Percentiles rank a stretch among this genome's conserved stretches.
Evolutionary conservation across 805 yeast genomes (phyloP).

Genomic region (Saccharomycopsis microspora): DNA sequence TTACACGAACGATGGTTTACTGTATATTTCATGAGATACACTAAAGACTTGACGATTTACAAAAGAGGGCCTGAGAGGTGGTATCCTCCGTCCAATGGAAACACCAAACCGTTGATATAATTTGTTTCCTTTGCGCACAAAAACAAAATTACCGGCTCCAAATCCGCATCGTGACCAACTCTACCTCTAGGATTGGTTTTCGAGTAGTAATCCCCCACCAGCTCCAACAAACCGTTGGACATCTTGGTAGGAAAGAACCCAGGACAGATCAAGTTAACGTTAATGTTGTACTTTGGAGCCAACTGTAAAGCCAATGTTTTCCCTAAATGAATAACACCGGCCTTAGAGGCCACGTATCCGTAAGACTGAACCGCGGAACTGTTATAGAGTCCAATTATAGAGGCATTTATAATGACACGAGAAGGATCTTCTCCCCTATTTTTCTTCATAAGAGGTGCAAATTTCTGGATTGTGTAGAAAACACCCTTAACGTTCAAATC

Average conservation of each 20-base stretch:
- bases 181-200: constrained; percentile 49
- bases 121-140: constrained; percentile 44
- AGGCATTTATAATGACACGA: constrained; percentile 54
- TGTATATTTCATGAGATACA: too few species aligned
- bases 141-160: constrained; percentile 43
- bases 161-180: constrained; percentile 50
- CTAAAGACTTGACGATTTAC: background rate
- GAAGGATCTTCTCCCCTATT: constrained; percentile 39
- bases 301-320: constrained; percentile 52
- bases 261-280: constrained; percentile 62
- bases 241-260: constrained; percentile 71
- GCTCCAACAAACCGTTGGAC: constrained; percentile 51
- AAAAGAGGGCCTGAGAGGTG: constrained; percentile 27
- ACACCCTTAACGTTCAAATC: constrained; percentile 58
- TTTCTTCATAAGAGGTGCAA: constrained; percentile 42
- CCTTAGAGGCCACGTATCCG: constrained; percentile 66
- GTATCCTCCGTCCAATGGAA: constrained; percentile 66
- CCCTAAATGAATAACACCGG: constrained; percentile 62
- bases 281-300: constrained; percentile 49
- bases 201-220: constrained; percentile 33
- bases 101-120: constrained; percentile 55
- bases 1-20: too few species aligned
- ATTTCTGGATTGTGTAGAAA: constrained; percentile 51
- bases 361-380: constrained; percentile 34
- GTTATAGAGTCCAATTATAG: constrained; percentile 43